Percentiles rank a stretch among this genome's conserved stretches.
These are phyloP conservation scores for Chamaecyparis obtusa DNA, from an alignment of 75 land plant species.

Conservation along the genomic window DNA sequence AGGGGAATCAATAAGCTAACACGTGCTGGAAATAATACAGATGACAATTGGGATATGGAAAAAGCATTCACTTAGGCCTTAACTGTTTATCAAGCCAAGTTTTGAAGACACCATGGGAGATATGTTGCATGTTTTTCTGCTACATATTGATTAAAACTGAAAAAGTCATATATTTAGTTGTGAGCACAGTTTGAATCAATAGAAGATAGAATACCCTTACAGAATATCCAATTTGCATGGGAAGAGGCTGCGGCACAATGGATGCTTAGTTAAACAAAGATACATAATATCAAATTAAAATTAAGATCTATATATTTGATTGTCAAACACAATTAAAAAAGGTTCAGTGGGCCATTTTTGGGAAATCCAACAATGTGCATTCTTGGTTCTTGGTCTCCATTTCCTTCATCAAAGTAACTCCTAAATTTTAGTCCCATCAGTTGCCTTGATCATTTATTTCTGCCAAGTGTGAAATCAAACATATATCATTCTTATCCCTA, in stretches of 20 bases:
- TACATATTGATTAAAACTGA: background rate
- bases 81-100: background rate
- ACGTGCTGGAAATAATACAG: background rate
- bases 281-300: background rate
- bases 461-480: background rate
- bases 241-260: background rate
- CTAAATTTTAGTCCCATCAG: background rate
- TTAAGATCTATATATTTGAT: background rate
- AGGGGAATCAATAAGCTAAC: background rate
- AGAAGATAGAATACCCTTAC: background rate
- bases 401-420: background rate
- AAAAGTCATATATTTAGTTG: background rate
- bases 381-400: background rate
- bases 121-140: background rate
- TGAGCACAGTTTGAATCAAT: background rate
- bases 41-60: background rate
- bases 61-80: background rate
- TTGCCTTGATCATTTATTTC: background rate
- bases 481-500: background rate
- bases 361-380: background rate
- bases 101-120: background rate
- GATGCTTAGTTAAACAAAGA: background rate
- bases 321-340: background rate
- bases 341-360: background rate
- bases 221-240: background rate